These are phyloP conservation scores for Casuarina cunninghamiana DNA, from an alignment of 306 rosid genomes.

Conservation along the genomic window DNA sequence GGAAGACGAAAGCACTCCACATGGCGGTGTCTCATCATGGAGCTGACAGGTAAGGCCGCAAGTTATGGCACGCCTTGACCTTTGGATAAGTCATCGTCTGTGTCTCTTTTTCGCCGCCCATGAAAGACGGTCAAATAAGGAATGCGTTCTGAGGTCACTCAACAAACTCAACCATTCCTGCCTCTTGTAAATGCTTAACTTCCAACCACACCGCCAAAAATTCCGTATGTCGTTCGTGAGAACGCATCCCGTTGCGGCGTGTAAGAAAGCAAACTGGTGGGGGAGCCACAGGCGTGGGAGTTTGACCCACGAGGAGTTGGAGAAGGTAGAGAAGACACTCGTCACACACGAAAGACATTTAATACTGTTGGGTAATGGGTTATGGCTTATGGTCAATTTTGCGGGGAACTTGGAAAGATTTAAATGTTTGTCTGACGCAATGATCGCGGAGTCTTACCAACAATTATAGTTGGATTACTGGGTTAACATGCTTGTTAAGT, in stretches of 20 bases:
- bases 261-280: too few species aligned
- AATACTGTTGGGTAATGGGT: too few species aligned
- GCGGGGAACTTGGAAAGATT: not conserved
- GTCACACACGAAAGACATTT: not conserved
- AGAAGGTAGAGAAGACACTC: not conserved
- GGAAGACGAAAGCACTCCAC: too few species aligned
- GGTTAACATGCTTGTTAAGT: not conserved
- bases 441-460: not conserved
- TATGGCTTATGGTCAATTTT: not conserved
- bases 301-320: too few species aligned
- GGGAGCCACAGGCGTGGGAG: too few species aligned
- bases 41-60: conserved; percentile 5
- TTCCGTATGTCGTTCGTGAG: not conserved
- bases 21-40: too few species aligned
- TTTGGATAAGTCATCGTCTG: not conserved
- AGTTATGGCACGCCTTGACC: conserved; percentile 26
- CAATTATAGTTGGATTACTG: not conserved
- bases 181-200: conserved; percentile 26
- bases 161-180: conserved; percentile 32
- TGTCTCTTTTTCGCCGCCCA: not conserved
- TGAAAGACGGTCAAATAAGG: not conserved
- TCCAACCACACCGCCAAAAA: conserved; percentile 42
- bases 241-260: too few species aligned
- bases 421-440: not conserved
- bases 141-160: conserved; percentile 15